A percentile compares a stretch with the other conserved stretches of the same genome.
These are phyloP conservation scores for Pichia scutulata DNA, from an alignment of 805 yeast species.

Conservation along the genomic window DNA sequence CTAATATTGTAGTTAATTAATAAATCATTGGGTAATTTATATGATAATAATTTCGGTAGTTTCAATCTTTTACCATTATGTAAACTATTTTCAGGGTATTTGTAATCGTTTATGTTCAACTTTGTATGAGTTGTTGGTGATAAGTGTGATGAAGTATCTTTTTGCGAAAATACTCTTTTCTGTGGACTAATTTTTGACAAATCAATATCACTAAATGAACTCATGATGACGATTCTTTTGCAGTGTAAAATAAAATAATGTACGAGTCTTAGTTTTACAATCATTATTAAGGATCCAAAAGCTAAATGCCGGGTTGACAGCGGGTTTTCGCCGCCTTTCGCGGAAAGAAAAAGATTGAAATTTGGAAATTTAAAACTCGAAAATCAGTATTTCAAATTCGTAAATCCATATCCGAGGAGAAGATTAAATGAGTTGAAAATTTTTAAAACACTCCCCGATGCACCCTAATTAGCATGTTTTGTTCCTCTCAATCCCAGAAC, in stretches of 20 bases:
- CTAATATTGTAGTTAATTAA: slow-evolving; percentile 11
- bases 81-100: background rate
- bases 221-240: background rate
- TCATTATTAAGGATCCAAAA: background rate
- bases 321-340: background rate
- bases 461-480: background rate
- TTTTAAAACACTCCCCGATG: background rate
- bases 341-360: background rate
- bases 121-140: background rate
- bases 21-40: slow-evolving; percentile 13
- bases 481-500: background rate
- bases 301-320: background rate
- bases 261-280: too few relatives aligned
- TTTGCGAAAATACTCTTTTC: background rate
- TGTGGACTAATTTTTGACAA: background rate
- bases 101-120: background rate
- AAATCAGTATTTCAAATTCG: too few relatives aligned
- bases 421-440: background rate
- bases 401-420: background rate
- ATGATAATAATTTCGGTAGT: slow-evolving; percentile 17
- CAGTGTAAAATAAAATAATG: too few relatives aligned
- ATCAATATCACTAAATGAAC: background rate
- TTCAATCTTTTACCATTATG: slow-evolving; percentile 2
- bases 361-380: background rate
- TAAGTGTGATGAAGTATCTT: background rate